phyloP scores from a whole-genome alignment of 1,284 basidiomycete species.

The Ganoderma multipileum region DNA sequence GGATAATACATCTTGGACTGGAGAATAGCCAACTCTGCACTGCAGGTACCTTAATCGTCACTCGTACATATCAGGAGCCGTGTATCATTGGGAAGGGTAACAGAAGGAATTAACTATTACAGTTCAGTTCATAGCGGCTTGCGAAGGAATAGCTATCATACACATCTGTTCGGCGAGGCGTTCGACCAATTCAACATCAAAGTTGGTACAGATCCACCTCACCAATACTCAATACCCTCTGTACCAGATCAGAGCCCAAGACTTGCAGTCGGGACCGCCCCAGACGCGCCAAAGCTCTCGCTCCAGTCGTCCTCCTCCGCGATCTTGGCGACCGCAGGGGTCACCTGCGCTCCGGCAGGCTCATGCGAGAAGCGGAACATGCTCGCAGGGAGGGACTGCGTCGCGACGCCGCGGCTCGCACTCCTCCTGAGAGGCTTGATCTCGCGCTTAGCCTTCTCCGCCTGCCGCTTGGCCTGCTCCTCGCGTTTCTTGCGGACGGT shows the following conservation, averaged over 20 bases:
- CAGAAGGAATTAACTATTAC: neutral
- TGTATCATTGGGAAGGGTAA: neutral
- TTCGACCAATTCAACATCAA: neutral
- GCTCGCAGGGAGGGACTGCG: conserved; percentile 32
- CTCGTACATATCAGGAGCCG: neutral
- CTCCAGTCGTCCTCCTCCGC: conserved; percentile 36
- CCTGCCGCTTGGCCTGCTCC: conserved; percentile 18
- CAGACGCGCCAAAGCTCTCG: conserved; percentile 22
- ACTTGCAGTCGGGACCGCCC: conserved; percentile 14
- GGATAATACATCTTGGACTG: neutral
- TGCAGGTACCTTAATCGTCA: neutral
- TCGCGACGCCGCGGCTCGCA: conserved; percentile 26
- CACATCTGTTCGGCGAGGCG: neutral
- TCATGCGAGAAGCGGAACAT: conserved; percentile 31
- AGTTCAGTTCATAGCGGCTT: neutral
- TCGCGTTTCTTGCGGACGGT: conserved; percentile 20
- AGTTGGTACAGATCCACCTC: neutral
- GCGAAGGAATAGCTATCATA: conserved; percentile 3
- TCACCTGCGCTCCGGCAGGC: conserved; percentile 3
- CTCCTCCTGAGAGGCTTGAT: conserved; percentile 28
- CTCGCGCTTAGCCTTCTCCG: conserved; percentile 29
- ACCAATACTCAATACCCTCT: neutral
- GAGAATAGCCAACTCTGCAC: neutral
- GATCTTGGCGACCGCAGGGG: conserved; percentile 18
- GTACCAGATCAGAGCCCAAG: conserved; percentile 18